phyloP scores from a whole-genome alignment of 1,284 basidiomycete species.

The Ceratobasidium sp. region DNA sequence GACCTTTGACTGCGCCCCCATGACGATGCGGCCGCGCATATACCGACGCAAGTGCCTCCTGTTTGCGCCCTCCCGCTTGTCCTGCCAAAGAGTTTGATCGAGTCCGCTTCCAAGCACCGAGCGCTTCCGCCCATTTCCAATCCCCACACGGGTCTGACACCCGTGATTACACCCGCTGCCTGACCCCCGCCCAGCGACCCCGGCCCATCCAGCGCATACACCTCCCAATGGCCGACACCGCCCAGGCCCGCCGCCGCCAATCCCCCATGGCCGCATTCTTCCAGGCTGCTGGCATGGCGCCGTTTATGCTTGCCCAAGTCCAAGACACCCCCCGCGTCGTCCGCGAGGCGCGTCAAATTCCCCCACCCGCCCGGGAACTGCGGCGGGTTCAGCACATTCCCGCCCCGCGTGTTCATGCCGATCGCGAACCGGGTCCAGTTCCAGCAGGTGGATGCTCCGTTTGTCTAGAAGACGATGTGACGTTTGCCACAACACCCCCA shows the following conservation, averaged over 20 bases:
- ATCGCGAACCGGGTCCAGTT: background rate
- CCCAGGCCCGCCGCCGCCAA: background rate
- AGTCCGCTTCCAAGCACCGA: background rate
- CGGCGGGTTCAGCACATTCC: background rate
- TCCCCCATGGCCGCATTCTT: background rate
- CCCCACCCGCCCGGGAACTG: background rate
- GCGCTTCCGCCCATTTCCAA: background rate
- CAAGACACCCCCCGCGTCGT: background rate
- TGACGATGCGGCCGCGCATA: no score
- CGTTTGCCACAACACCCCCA: slow-evolving; percentile 7
- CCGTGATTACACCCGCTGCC: background rate
- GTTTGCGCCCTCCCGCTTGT: no score
- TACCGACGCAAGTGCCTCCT: no score
- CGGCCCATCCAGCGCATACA: background rate
- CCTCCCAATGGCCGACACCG: background rate
- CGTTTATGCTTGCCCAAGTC: background rate
- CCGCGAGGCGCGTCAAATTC: background rate
- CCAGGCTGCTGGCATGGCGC: background rate
- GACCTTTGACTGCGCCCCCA: no score
- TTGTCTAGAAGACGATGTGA: slow-evolving; percentile 8
- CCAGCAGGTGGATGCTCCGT: background rate
- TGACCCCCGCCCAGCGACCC: background rate
- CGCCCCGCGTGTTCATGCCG: background rate
- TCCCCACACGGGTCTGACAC: slow-evolving; percentile 5
- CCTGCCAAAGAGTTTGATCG: no score